Conservation (phyloP, 2,329 filamentous ascomycete species). For the Akanthomyces dipterigenus region DNA sequence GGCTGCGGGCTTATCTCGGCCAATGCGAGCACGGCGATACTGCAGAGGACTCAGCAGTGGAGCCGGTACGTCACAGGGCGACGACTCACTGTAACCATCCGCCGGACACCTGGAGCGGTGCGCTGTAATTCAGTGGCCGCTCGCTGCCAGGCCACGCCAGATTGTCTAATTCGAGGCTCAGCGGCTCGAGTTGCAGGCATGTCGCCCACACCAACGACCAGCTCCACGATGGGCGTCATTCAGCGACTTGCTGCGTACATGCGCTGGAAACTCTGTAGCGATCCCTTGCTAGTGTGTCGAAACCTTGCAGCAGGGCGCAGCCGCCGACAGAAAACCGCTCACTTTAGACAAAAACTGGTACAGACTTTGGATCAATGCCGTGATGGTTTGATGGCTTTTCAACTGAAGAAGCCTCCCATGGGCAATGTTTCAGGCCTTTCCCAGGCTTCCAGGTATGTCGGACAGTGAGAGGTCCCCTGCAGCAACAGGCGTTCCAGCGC, state of each 20-base stretch:
- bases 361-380: background rate
- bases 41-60: background rate
- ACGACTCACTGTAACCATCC: background rate
- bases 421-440: too few relatives aligned
- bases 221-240: background rate
- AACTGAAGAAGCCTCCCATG: too few relatives aligned
- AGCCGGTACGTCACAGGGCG: background rate
- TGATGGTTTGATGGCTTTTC: background rate
- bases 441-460: too few relatives aligned
- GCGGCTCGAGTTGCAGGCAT: background rate
- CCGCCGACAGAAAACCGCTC: background rate
- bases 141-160: background rate
- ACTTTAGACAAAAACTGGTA: background rate
- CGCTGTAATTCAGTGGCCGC: background rate
- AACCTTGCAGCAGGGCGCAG: slow-evolving; percentile 1
- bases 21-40: slow-evolving; percentile 3
- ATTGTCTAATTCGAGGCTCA: background rate
- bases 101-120: background rate
- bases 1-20: background rate
- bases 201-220: background rate
- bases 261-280: background rate
- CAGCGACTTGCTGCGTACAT: background rate
- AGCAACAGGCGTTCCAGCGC: too few relatives aligned
- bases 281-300: background rate
- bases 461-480: too few relatives aligned